Percentiles rank a stretch among this genome's conserved stretches.
Conservation (phyloP, 768 basidiomycete species). For the Suillus brevipes region DNA sequence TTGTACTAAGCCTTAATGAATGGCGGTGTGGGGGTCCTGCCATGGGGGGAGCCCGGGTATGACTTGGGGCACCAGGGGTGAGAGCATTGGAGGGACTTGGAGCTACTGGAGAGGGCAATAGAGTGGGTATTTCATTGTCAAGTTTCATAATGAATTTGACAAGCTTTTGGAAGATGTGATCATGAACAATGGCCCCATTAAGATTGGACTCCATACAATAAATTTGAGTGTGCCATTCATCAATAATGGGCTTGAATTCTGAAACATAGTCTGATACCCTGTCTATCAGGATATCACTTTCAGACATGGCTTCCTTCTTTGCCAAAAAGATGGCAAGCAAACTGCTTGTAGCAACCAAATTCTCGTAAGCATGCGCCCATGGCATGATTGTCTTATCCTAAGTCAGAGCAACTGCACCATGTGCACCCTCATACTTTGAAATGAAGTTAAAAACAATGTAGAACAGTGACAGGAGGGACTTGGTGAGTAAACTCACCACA, state of each 20-base stretch:
- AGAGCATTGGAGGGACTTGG: too few relatives aligned
- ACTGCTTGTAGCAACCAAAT: background rate
- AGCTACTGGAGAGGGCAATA: too few relatives aligned
- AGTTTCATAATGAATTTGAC: background rate
- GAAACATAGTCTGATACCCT: background rate
- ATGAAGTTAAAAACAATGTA: background rate
- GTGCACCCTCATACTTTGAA: background rate
- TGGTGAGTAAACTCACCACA: too few relatives aligned
- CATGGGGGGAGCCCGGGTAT: too few relatives aligned
- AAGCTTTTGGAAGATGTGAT: background rate
- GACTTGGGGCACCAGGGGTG: too few relatives aligned
- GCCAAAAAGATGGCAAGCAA: background rate
- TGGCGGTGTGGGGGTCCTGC: too few relatives aligned
- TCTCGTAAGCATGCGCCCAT: background rate
- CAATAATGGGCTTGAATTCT: background rate
- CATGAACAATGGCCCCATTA: background rate
- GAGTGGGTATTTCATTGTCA: background rate
- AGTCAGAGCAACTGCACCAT: background rate
- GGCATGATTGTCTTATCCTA: background rate
- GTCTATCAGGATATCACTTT: background rate
- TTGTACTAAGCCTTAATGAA: too few relatives aligned
- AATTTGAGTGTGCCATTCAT: background rate
- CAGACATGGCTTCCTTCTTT: background rate
- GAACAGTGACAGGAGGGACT: background rate
- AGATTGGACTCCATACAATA: background rate